Conservation (phyloP, 768 basidiomycete species). For the Hysterangium stoloniferum region DNA sequence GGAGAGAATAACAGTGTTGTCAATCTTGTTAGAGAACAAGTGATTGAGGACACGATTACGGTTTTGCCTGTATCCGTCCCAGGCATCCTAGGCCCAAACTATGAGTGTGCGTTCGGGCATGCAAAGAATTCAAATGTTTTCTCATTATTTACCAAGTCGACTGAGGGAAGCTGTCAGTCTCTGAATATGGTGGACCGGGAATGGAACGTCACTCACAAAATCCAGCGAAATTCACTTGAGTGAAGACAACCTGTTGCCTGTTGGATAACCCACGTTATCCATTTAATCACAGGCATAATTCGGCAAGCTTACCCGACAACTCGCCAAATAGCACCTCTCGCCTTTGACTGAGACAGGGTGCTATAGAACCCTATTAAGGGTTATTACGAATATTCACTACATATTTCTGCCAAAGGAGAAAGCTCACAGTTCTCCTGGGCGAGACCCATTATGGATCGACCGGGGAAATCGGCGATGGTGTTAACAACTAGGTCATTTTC, state of each 20-base stretch:
- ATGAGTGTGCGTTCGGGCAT: no score
- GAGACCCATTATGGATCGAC: constrained; percentile 48
- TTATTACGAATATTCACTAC: no score
- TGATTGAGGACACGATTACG: constrained; percentile 43
- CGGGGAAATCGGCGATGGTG: constrained; percentile 31
- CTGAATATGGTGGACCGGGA: no score
- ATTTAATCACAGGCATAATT: neutral
- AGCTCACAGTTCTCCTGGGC: constrained; percentile 44
- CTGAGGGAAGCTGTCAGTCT: constrained; percentile 7
- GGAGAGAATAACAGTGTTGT: constrained; percentile 49
- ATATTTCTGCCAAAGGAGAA: neutral
- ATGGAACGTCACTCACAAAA: constrained; percentile 27
- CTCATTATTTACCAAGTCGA: neutral
- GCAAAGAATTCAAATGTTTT: no score
- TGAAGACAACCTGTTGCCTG: constrained; percentile 53
- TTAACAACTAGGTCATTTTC: constrained; percentile 35
- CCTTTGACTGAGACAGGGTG: constrained; percentile 38
- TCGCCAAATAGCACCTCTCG: constrained; percentile 45
- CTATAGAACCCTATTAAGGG: no score
- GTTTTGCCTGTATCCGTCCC: constrained; percentile 55
- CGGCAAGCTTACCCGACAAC: constrained; percentile 35
- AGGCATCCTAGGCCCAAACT: constrained; percentile 38
- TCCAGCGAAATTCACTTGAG: constrained; percentile 34
- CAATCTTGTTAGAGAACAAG: constrained; percentile 41
- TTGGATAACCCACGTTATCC: neutral